A percentile compares a stretch with the other conserved stretches of the same genome.
phyloP scores from a whole-genome alignment of 192 early-diverging fungal genomes.

The Radiomyces spectabilis region DNA sequence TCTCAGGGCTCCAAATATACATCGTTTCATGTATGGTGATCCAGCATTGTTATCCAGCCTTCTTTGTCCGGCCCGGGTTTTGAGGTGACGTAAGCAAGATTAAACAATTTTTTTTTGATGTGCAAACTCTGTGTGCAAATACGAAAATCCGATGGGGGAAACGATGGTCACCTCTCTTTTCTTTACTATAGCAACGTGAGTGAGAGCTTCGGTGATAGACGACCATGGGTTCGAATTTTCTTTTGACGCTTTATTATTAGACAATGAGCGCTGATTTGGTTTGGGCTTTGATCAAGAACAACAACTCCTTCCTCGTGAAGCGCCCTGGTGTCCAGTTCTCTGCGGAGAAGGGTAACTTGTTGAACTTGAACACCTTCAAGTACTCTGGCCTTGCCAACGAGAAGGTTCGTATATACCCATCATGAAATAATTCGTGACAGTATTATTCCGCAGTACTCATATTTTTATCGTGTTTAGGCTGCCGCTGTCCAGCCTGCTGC shows the following conservation, averaged over 20 bases:
- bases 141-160: no score
- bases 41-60: no score
- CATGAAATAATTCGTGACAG: no score
- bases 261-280: slow-evolving; percentile 33
- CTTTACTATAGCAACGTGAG: no score
- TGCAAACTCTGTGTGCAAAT: no score
- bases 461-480: slow-evolving; percentile 31
- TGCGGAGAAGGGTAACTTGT: slow-evolving; percentile 67
- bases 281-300: slow-evolving; percentile 66
- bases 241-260: slow-evolving; percentile 12
- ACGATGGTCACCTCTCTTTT: no score
- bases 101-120: no score
- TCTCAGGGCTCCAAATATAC: no score
- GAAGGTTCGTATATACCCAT: slow-evolving; percentile 43
- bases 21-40: no score
- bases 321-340: slow-evolving; percentile 66
- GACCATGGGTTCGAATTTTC: neutral
- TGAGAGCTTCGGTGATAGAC: no score
- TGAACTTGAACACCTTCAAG: slow-evolving; percentile 77
- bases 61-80: no score
- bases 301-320: slow-evolving; percentile 78
- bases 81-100: no score
- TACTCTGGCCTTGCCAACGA: slow-evolving; percentile 73
- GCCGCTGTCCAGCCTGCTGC: slow-evolving; percentile 48
- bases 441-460: neutral